Percentiles rank a stretch among this genome's conserved stretches.
Conservation (phyloP, 116 monocot species). For the Cymodocea nodosa region DNA sequence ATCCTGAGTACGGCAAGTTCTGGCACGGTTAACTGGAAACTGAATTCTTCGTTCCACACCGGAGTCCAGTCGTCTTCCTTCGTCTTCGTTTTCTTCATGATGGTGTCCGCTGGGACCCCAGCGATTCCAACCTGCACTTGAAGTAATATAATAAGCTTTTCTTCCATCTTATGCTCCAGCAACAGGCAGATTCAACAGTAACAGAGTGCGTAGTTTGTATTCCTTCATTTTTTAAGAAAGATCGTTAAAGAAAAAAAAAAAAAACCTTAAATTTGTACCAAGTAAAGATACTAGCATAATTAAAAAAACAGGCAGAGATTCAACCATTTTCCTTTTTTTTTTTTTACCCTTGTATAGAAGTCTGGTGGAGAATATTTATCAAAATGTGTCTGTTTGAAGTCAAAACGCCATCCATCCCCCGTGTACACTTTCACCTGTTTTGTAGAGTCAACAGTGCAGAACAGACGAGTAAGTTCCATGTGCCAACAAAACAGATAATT, state of each 20-base stretch:
- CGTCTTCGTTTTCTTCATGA: slow-evolving; percentile 35
- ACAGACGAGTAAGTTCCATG: background rate
- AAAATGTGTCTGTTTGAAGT: slow-evolving; percentile 48
- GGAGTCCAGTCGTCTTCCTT: slow-evolving; percentile 45
- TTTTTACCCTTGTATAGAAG: slow-evolving; percentile 54
- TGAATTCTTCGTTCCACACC: slow-evolving; percentile 45
- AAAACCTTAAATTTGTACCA: no score
- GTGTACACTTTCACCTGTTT: slow-evolving; percentile 62
- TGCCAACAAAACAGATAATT: no score
- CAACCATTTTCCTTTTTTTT: background rate
- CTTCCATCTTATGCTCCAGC: no score
- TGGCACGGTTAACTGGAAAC: slow-evolving; percentile 28
- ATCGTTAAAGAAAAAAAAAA: no score
- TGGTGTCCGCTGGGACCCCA: slow-evolving; percentile 29
- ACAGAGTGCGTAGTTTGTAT: no score
- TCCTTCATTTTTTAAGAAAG: no score
- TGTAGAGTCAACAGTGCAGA: background rate
- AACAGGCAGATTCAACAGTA: no score
- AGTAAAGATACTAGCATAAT: no score
- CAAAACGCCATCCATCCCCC: slow-evolving; percentile 75
- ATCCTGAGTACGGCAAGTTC: slow-evolving; percentile 43
- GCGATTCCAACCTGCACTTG: slow-evolving; percentile 58
- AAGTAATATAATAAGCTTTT: no score
- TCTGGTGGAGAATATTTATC: slow-evolving; percentile 73
- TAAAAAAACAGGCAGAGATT: no score